These are phyloP conservation scores for Ophiostoma populinum DNA, from an alignment of 2,329 filamentous ascomycete species.

Conservation along the genomic window DNA sequence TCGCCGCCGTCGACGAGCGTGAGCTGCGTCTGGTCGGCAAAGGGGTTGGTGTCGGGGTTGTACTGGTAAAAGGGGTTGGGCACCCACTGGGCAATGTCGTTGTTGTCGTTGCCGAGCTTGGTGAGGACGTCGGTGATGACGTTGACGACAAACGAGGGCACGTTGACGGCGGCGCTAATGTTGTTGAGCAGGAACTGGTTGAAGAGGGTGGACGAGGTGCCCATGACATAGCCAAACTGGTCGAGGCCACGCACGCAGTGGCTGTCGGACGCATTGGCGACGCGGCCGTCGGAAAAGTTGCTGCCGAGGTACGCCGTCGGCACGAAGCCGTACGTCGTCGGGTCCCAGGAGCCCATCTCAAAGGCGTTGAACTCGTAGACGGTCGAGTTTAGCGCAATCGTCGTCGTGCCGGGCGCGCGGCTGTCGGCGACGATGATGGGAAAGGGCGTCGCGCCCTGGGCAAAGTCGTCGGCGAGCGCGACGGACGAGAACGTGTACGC, in stretches of 20 bases:
- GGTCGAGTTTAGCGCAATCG: conserved; percentile 36
- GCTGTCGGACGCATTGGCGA: conserved; percentile 35
- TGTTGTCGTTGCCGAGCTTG: conserved; percentile 32
- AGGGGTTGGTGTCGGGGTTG: conserved; percentile 23
- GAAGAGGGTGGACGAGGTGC: conserved; percentile 72
- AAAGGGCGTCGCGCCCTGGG: conserved; percentile 25
- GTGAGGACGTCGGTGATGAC: conserved; percentile 35
- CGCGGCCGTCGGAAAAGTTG: conserved; percentile 32
- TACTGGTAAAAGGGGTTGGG: conserved; percentile 44
- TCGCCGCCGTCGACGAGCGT: conserved; percentile 32
- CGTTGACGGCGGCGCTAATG: conserved; percentile 26
- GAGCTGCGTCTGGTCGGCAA: conserved; percentile 20
- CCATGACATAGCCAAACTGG: conserved; percentile 69
- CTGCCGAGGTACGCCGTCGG: conserved; percentile 43
- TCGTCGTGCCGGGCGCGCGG: conserved; percentile 24
- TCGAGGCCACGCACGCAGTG: conserved; percentile 64
- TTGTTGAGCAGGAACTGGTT: conserved; percentile 57
- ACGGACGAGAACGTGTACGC: conserved; percentile 66
- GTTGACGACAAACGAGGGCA: conserved; percentile 31
- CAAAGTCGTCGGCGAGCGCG: conserved; percentile 25
- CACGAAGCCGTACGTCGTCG: conserved; percentile 40
- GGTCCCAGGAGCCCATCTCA: conserved; percentile 49
- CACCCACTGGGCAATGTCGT: conserved; percentile 32
- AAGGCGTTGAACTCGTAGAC: conserved; percentile 49
- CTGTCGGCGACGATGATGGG: conserved; percentile 33